Base-by-base conservation (phyloP, 345 rosid species). In the Citrus hindsii region DNA sequence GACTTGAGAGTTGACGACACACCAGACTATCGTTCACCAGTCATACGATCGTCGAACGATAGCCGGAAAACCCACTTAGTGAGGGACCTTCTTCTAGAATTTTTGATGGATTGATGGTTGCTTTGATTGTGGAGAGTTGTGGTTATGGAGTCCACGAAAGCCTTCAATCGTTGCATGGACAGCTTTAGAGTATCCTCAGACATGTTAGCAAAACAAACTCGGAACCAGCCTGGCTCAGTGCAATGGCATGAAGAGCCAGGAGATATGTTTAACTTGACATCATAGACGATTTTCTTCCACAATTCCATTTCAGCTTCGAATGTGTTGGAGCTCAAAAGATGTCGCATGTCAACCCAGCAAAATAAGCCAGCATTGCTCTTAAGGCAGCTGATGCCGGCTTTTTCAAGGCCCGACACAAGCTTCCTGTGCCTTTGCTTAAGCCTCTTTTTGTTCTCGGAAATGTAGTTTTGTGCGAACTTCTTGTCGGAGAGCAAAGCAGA, bases 301-400 rank as follows among this genome's bases (percentile, higher is more conserved):
- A 93, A 91, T 65, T 90, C 92, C 75, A 87, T 86, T 82, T 93
- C 97, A 18, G 95, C 95, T 79, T 91, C 94, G 30, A 91, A 93
- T 13, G 93, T 85, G 86, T 88, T 86, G 21, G 95, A 86, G 53
- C 81, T 87, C 83, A 92, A 82, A 13, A 92, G 87, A 69, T 88
- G 92, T 71, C 89, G 86, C 95, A 92, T 92, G 86, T 92, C 90
- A 67, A 91, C 97, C 97, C 97, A 92, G 71, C 93, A 90, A 76
- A 91, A 91, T 84, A 92, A 84, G 13, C 97, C 92, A 1, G 97
- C 92, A 76, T 89, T 91, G 85, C 93, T 91, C 73, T 92, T 74
- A 0, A 92, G 70, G 75, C 84, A 86, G 59, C 90, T 79, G 21
- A 92, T 86, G 51, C 93, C 92, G 5, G 90, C 85, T 7, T 86